Percentiles rank a stretch among this genome's conserved stretches.
phyloP scores from a whole-genome alignment of 140 eudicot species.

The Erigeron philadelphicus region DNA sequence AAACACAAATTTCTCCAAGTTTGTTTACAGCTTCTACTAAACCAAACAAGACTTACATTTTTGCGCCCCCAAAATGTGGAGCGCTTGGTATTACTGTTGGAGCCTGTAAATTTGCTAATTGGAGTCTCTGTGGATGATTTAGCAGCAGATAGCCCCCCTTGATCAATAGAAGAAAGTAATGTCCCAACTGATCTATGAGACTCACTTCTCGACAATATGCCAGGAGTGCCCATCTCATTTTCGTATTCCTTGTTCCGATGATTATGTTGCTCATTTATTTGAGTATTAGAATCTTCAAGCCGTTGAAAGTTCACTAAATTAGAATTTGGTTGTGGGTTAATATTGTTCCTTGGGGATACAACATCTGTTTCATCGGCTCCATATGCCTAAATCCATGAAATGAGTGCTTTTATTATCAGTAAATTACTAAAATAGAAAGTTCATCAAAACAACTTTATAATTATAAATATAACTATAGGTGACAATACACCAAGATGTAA shows the following conservation, averaged over 20 bases:
- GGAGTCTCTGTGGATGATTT: constrained; percentile 53
- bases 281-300: constrained; percentile 27
- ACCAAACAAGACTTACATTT: constrained; percentile 47
- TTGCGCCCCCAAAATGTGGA: constrained; percentile 80
- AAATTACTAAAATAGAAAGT: not conserved
- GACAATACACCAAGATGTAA: not conserved
- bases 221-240: constrained; percentile 40
- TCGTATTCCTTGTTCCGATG: constrained; percentile 30
- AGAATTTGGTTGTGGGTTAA: constrained; percentile 29
- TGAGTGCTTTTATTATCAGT: constrained; percentile 10
- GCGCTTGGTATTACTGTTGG: constrained; percentile 55
- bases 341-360: constrained; percentile 46
- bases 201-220: constrained; percentile 43
- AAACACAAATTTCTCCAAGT: not conserved
- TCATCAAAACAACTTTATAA: constrained; percentile 17
- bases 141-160: constrained; percentile 30
- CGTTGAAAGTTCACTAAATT: constrained; percentile 39
- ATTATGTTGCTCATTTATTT: constrained; percentile 35
- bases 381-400: constrained; percentile 42
- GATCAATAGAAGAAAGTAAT: constrained; percentile 65
- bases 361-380: constrained; percentile 63
- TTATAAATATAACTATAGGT: too few relatives aligned
- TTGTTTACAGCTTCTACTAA: not conserved
- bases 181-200: constrained; percentile 74
- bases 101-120: constrained; percentile 34